Evolutionary conservation across 2,329 filamentous ascomycete species (phyloP), one percentile per base, ranked within the genome.

Genomic region (Dothistroma pini): DNA sequence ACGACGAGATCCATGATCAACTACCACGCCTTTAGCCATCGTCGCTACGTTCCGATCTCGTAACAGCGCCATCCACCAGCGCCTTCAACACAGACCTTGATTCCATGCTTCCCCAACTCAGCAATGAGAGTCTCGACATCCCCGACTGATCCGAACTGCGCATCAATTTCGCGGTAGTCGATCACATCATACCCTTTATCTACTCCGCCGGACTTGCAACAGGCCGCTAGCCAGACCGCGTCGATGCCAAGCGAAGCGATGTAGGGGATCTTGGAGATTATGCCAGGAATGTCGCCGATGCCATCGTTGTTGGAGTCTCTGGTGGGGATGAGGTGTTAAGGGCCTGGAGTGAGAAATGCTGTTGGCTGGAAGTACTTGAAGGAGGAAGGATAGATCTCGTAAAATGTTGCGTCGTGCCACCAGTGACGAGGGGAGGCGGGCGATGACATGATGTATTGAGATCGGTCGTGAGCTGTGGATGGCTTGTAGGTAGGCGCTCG

Each of bases 181-280:
- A 70, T 63, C 22, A 81, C 81, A 58, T 83, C 81, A 62, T 83
- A 83, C 12, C 81, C 81, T 79, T 82, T 83, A 57, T 83, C 81
- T 4, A 80, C 77, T 67, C 83, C 81, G 8, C 81, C 80, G 11
- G 58, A 61, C n/a, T 57, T 56, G 71, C 79, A 81, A 22, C 80
- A 78, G 0, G 88, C 88, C 52, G 83, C 88, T 0, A 87, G 73
- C 88, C 88, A 90, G 56, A 91, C 77, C 7, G 85, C 80, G 67
- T 89, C 82, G 14, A 87, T 77, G 0, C 86, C 87, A 0, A 89
- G 78, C 11, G 6, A 83, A 54, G 83, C 78, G 52, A 89, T 77
- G 69, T 89, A 87, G 69, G 87, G 84, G 1, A 89, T 74, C 68
- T 87, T 81, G 9, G 83, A 83, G 19, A 86, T 84, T 56, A 89